These are phyloP conservation scores for Mrakia blollopis DNA, from an alignment of 768 basidiomycete species.

Conservation along the genomic window DNA sequence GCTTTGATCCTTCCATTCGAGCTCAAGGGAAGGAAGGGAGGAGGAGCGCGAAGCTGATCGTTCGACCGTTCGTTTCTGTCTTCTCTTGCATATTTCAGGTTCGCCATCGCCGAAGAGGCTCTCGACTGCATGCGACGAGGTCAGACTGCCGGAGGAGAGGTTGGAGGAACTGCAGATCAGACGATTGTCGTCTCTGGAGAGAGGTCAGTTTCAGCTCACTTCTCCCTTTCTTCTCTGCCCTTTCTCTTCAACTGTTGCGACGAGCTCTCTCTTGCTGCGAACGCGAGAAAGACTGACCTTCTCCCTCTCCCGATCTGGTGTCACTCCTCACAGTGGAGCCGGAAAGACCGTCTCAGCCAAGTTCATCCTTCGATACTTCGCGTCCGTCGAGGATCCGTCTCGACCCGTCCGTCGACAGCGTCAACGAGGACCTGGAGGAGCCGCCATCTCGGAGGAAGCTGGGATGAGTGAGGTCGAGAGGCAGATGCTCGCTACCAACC, in stretches of 20 bases:
- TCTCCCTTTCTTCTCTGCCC: neutral
- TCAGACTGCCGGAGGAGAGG: conserved; percentile 41
- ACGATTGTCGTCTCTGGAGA: conserved; percentile 99
- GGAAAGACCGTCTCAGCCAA: conserved; percentile 99
- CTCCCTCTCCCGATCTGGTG: neutral
- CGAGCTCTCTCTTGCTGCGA: neutral
- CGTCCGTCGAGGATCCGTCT: conserved; percentile 84
- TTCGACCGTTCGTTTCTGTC: neutral
- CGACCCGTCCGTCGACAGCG: conserved; percentile 45
- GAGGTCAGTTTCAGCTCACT: conserved; percentile 57
- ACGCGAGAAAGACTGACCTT: neutral
- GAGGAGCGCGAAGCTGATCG: neutral
- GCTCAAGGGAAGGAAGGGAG: neutral
- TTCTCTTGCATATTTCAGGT: neutral
- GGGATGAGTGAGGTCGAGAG: conserved; percentile 82
- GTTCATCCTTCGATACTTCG: conserved; percentile 98
- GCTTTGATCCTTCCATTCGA: neutral
- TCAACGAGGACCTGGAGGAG: conserved; percentile 41
- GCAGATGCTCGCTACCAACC: conserved; percentile 98
- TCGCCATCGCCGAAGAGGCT: conserved; percentile 98
- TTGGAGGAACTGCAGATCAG: conserved; percentile 73
- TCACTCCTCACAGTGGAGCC: conserved; percentile 64
- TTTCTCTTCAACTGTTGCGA: neutral
- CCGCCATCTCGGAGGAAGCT: conserved; percentile 39
- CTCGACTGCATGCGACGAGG: conserved; percentile 89